Evolutionary conservation across 345 rosid species (phyloP), one percentile per base, ranked within the genome.

Genomic region (Linum lewisii): DNA sequence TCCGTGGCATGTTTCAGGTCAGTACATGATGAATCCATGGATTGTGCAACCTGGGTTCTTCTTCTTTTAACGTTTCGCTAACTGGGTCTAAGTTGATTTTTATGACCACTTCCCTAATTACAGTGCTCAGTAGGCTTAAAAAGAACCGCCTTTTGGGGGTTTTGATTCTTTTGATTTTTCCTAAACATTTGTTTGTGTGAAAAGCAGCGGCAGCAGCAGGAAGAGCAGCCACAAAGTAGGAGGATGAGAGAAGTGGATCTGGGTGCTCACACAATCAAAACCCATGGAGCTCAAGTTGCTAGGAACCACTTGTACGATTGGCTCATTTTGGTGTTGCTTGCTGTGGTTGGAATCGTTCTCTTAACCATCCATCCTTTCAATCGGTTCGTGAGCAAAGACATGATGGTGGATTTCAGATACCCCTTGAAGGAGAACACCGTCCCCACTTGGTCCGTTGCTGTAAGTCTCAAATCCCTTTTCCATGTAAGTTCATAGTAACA

Each of bases 361-460:
- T 63, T 54, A 22, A 14, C 69, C 57, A 81, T 84, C 20, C 72
- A 78, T 72, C 97, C 97, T 36, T 90, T 87, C 76, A 62, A 78
- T 54, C 82, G 95, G 19, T 90, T 73, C 59, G 82, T 90, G 0
- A 91, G 94, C 21, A 71, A 67, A 67, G 85, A 85, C 65, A 85
- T 84, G 97, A 84, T 90, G 87, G 63, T 65, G 0, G 90, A 85
- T 58, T 79, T 90, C 61, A 90, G 78, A 60, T 90, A 85, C 70
- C 97, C 96, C 15, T 72, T 82, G 44, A 74, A 84, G 49, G 78
- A 69, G 32, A 81, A 81, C 76, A 85, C 92, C 0, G 73, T 91
- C 47, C 96, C 96, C 0, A 5, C 74, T 19, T 90, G 91, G 95
- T 65, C 88, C 34, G 91, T 90, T 0, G 91, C 87, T 7, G 92